Percentiles rank a stretch among this genome's conserved stretches.
Conservation (phyloP, 768 basidiomycete genomes). For the Sporobolomyces phaffii region DNA sequence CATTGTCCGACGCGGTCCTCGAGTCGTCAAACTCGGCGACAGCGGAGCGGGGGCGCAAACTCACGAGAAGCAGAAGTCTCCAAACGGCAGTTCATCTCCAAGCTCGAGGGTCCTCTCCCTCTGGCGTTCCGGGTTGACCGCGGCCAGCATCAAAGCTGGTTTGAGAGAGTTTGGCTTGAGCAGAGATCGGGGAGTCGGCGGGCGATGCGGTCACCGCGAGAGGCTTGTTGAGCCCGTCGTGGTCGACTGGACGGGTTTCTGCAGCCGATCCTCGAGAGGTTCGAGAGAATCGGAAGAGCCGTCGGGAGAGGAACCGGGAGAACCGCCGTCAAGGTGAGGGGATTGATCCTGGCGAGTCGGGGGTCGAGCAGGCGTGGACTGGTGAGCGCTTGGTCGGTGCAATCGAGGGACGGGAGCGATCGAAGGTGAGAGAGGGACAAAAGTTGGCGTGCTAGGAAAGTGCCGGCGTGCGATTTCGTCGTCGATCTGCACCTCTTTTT, state of each 20-base stretch:
- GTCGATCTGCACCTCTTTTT: too few species aligned
- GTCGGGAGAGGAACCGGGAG: neutral
- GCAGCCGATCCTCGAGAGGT: neutral
- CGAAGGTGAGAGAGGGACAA: neutral
- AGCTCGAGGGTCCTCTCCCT: slow-evolving; percentile 6
- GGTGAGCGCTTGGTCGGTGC: neutral
- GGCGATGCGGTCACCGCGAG: neutral
- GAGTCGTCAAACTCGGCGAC: too few species aligned
- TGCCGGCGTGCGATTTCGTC: too few species aligned
- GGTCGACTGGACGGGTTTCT: neutral
- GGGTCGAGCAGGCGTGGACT: neutral
- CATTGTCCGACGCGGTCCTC: neutral
- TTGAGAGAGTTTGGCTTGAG: neutral
- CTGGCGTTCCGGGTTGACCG: neutral
- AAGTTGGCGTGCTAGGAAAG: neutral
- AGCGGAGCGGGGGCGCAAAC: too few species aligned
- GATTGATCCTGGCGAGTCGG: too few species aligned
- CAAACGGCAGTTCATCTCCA: slow-evolving; percentile 24
- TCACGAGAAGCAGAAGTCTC: slow-evolving; percentile 34
- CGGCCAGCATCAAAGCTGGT: neutral
- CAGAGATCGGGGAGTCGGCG: neutral
- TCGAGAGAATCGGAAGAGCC: neutral
- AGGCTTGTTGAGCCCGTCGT: neutral
- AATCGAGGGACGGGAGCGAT: neutral
- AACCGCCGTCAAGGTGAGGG: too few species aligned